Base-by-base conservation (phyloP, 805 yeast species). In the Wickerhamiella nectarea region DNA sequence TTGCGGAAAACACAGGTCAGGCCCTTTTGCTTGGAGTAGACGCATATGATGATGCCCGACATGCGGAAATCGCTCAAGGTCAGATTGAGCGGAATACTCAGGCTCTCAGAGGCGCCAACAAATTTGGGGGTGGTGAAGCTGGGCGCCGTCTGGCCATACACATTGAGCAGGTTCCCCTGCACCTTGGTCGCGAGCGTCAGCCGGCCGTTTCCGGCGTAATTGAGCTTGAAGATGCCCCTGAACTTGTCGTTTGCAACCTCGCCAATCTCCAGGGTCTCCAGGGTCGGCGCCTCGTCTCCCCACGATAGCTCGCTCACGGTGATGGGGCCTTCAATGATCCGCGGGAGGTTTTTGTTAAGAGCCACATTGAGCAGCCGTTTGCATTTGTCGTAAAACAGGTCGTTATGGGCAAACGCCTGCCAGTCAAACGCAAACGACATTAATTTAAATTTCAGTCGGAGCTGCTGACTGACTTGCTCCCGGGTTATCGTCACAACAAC, bases 351-450 rank as follows among this genome's bases (percentile, higher is more conserved):
- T 20, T 81, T 74, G 56, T 82, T 82, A 34, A 82, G 67, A 0
- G 89, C 82, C 46, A 75, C 80, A 24, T 81, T 78, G 14, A 82
- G 63, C 34, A 81, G 65, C 44, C 76, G 78, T 41, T 70, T 70
- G 31, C 51, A 48, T 26, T 45, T 50, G 6, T 83, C 74, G 71
- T 81, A 78, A 21, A 76, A 67, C 50, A 79, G 66, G 25, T 78
- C 69, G 41, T 76, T 78, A 46, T 76, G 70, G 50, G 82, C 84
- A 34, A 83, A 68, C 7, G 82, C 69, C 48, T 72, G 70, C 94
- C 94, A 83, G 60, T 78, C 74, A 50, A 82, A 78, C 48, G 78
- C 73, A 55, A 84, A 81, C 6, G 91, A 80, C 93, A 82, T 82
- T 33, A 3, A 15, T 6, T 3, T 14, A 12, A 11, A 28, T 7